A percentile compares a stretch with the other conserved stretches of the same genome.
phyloP scores from a whole-genome alignment of 2,329 filamentous ascomycete species.

The Penicillium verrucosum region DNA sequence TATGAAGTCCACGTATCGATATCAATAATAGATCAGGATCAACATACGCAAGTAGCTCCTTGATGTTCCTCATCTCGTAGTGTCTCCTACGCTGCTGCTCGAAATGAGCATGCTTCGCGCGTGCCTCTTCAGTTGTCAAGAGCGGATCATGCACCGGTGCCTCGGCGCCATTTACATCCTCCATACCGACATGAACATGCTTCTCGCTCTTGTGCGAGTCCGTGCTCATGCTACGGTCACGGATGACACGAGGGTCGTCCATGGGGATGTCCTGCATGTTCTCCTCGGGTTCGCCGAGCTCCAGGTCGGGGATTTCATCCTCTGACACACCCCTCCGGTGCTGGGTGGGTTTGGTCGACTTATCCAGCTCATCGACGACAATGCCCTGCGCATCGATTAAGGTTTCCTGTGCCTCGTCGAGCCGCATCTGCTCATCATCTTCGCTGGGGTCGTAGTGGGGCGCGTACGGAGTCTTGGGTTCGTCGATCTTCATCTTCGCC shows the following conservation, averaged over 20 bases:
- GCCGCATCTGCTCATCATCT: constrained; percentile 67
- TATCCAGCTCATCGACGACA: constrained; percentile 62
- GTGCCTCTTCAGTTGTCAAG: constrained; percentile 68
- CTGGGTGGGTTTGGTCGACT: constrained; percentile 46
- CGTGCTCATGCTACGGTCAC: constrained; percentile 41
- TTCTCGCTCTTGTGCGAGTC: constrained; percentile 56
- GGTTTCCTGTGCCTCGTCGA: constrained; percentile 31
- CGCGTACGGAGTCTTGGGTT: constrained; percentile 96
- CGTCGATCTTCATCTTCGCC: constrained; percentile 97
- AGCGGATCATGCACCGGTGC: constrained; percentile 43
- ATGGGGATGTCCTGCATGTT: constrained; percentile 45
- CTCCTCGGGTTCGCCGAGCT: constrained; percentile 89
- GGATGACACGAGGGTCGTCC: constrained; percentile 46
- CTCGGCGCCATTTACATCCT: constrained; percentile 30
- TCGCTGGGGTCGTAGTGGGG: constrained; percentile 86
- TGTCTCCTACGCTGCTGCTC: constrained; percentile 91
- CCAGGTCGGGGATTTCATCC: constrained; percentile 87
- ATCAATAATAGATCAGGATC: neutral
- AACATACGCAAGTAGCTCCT: constrained; percentile 72
- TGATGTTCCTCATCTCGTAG: constrained; percentile 98
- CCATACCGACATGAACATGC: constrained; percentile 72
- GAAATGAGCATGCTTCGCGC: constrained; percentile 87
- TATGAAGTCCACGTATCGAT: neutral
- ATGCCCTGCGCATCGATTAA: constrained; percentile 67
- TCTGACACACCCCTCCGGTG: constrained; percentile 46